These are phyloP conservation scores for Clausena lansium DNA, from an alignment of 345 rosid species.

Conservation along the genomic window DNA sequence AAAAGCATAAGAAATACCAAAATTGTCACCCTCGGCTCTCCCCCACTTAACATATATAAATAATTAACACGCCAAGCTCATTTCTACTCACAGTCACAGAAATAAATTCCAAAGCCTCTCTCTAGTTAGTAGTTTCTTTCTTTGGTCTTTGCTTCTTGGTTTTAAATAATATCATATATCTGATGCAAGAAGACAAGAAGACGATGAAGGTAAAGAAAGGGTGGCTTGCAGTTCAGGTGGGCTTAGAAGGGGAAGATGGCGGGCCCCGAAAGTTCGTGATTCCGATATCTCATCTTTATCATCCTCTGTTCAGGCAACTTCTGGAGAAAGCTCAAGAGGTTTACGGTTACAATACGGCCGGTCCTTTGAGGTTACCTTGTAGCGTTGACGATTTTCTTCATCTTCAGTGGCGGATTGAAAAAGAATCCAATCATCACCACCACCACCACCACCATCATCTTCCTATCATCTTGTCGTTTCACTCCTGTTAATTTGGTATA, in stretches of 20 bases:
- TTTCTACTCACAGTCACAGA: too few relatives aligned
- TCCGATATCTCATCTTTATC: constrained; percentile 45
- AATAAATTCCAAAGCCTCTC: too few relatives aligned
- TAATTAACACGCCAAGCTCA: too few relatives aligned
- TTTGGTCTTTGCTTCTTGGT: too few relatives aligned
- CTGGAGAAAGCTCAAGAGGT: constrained; percentile 41
- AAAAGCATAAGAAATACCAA: too few relatives aligned
- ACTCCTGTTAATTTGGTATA: constrained; percentile 26
- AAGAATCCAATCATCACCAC: constrained; percentile 23
- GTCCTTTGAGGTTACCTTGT: constrained; percentile 45
- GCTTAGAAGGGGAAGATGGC: constrained; percentile 37
- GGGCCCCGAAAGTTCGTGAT: constrained; percentile 31
- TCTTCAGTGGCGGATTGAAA: constrained; percentile 42
- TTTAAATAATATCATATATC: too few relatives aligned
- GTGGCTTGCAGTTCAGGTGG: constrained; percentile 45
- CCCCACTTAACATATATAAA: too few relatives aligned
- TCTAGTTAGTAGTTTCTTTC: too few relatives aligned
- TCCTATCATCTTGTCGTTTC: constrained; percentile 31
- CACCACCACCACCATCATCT: constrained; percentile 35
- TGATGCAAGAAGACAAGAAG: constrained; percentile 4
- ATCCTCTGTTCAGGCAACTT: constrained; percentile 44
- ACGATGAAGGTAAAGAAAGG: constrained; percentile 54
- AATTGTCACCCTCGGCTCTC: too few relatives aligned
- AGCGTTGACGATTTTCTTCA: constrained; percentile 45
- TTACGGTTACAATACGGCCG: constrained; percentile 40